phyloP scores from a whole-genome alignment of 2,329 filamentous ascomycete species.

The Biscogniauxia sp. region DNA sequence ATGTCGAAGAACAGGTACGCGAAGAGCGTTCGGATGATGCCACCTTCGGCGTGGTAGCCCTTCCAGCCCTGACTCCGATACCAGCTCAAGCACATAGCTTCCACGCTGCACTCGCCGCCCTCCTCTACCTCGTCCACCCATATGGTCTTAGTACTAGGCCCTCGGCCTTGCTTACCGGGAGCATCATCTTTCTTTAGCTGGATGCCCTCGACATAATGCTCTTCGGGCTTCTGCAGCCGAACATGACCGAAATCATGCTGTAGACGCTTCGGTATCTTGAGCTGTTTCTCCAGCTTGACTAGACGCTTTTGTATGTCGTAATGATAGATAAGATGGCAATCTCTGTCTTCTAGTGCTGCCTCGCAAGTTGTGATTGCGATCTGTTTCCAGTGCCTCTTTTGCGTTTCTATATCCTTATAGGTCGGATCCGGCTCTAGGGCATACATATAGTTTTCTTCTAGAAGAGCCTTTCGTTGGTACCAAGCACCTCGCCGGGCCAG shows the following conservation, averaged over 20 bases:
- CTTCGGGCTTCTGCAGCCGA: slow-evolving; percentile 69
- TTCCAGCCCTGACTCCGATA: slow-evolving; percentile 87
- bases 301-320: slow-evolving; percentile 93
- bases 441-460: slow-evolving; percentile 95
- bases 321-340: slow-evolving; percentile 90
- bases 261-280: slow-evolving; percentile 78
- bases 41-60: slow-evolving; percentile 89
- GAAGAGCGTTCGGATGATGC: slow-evolving; percentile 87
- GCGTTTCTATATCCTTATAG: slow-evolving; percentile 42
- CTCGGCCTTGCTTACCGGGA: slow-evolving; percentile 37
- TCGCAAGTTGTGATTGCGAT: slow-evolving; percentile 80
- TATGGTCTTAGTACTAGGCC: slow-evolving; percentile 67
- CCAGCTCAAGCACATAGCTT: slow-evolving; percentile 87
- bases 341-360: slow-evolving; percentile 76
- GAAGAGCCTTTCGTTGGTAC: slow-evolving; percentile 91
- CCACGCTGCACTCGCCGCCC: slow-evolving; percentile 77
- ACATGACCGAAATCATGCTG: slow-evolving; percentile 95
- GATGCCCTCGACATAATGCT: slow-evolving; percentile 73
- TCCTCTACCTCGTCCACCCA: slow-evolving; percentile 79
- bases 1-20: slow-evolving; percentile 92
- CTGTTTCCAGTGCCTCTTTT: slow-evolving; percentile 80
- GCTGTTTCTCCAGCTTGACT: slow-evolving; percentile 80
- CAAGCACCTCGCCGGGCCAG: slow-evolving; percentile 79
- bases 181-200: slow-evolving; percentile 65
- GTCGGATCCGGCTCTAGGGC: slow-evolving; percentile 47